These are phyloP conservation scores for Metschnikowia vanudenii DNA, from an alignment of 805 yeast genomes.

Conservation along the genomic window DNA sequence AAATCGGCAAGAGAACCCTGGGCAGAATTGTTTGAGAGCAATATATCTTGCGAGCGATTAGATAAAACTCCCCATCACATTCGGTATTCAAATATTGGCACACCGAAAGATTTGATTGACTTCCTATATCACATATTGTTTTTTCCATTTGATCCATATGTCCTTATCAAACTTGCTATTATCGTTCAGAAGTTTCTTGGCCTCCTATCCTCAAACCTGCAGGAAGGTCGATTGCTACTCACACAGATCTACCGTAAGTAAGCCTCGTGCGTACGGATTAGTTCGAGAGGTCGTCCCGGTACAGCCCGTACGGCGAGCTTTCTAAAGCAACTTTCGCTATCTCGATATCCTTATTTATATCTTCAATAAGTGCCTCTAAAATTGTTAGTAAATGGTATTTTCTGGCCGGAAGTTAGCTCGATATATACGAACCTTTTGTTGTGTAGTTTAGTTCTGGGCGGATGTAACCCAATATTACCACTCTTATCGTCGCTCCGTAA, in stretches of 20 bases:
- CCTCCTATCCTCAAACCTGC: slow-evolving; percentile 7
- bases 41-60: slow-evolving; percentile 28
- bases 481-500: slow-evolving; percentile 76
- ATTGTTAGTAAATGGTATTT: slow-evolving; percentile 21
- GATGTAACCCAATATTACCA: slow-evolving; percentile 79
- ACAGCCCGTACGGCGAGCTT: slow-evolving; percentile 1
- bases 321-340: slow-evolving; percentile 55
- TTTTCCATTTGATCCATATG: slow-evolving; percentile 6
- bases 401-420: background rate
- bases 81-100: slow-evolving; percentile 21
- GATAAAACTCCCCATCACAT: slow-evolving; percentile 28
- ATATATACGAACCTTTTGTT: slow-evolving; percentile 44
- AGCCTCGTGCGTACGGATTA: too few species aligned
- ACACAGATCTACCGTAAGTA: background rate
- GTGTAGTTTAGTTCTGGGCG: slow-evolving; percentile 89
- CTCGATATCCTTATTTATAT: slow-evolving; percentile 75
- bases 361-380: slow-evolving; percentile 75
- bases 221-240: slow-evolving; percentile 2
- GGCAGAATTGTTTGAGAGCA: slow-evolving; percentile 26
- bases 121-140: slow-evolving; percentile 8
- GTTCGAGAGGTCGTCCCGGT: background rate
- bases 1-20: background rate
- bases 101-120: slow-evolving; percentile 1
- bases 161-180: background rate
- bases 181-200: background rate